These are phyloP conservation scores for Solanum sitiens DNA, from an alignment of 257 asterid genomes.

Conservation along the genomic window DNA sequence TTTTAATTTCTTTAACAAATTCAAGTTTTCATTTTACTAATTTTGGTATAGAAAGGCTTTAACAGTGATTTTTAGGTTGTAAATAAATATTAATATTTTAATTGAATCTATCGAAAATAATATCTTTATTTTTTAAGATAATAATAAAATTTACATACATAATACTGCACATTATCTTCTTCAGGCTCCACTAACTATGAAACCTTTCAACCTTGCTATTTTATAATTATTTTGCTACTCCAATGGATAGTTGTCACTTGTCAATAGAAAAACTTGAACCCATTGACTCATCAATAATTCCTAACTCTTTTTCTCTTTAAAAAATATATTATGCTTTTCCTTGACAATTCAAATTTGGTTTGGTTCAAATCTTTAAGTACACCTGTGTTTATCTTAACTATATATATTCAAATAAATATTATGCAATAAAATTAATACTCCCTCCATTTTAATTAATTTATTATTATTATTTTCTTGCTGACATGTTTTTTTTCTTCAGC, in stretches of 20 bases:
- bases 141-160: no score
- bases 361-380: background rate
- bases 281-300: background rate
- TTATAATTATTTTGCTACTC: background rate
- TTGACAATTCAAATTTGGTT: background rate
- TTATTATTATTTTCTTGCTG: no score
- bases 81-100: no score
- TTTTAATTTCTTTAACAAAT: background rate
- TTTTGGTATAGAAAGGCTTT: no score
- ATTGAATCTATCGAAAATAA: no score
- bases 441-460: background rate
- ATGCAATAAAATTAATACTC: background rate
- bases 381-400: background rate
- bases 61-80: background rate
- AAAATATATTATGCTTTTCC: background rate
- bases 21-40: background rate
- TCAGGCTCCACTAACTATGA: no score
- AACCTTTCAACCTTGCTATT: background rate
- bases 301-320: background rate
- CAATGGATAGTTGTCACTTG: background rate
- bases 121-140: no score
- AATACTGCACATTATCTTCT: no score
- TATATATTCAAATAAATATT: no score
- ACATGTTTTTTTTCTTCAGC: no score
- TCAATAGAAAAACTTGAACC: background rate